Base-by-base conservation (phyloP, 805 yeast genomes). In the Tetrapisispora taiwanensis region DNA sequence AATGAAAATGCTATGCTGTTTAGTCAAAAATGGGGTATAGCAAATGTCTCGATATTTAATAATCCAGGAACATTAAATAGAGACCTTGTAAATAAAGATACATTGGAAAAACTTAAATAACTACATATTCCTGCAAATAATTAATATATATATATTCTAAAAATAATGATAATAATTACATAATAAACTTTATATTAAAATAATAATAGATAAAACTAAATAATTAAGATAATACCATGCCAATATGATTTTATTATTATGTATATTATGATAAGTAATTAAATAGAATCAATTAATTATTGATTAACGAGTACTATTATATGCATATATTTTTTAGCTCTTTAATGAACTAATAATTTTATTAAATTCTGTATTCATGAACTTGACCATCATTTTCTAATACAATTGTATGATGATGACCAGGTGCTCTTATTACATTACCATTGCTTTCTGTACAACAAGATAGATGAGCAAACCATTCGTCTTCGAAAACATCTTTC, bases 401-500 rank as follows among this genome's bases (percentile, higher is more conserved):
- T n/a, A 72, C 74, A 45, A 71, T 54, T 1, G 76, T 74, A 55
- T 77, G 81, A 26, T 62, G 59, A 55, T 76, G 81, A 15, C 74
- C 69, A 9, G 72, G 68, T 9, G 73, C 76, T 48, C 66, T 63
- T 7, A 72, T 50, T 1, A 68, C 55, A 20, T 54, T 71, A 41
- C 67, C 66, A 3, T 53, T 60, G 49, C 65, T 71, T 26, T 62
- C 58, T 4, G 88, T 80, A 61, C 92, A 84, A 52, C 72, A 70
- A 39, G 69, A 65, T 48, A 84, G 81, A 28, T 72, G 74, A 24
- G 60, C 55, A 46, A 83, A 79, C 92, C 92, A 84, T 39, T 74
- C 81, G 60, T 84, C 92, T 24, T 66, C 63, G 46, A 78, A 66
- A 8, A 84, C 74, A 30, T 82, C 88, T 22, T 74, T 74, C 56